Base-by-base conservation (phyloP, 345 rosid species). In the Erodium maritimum region DNA sequence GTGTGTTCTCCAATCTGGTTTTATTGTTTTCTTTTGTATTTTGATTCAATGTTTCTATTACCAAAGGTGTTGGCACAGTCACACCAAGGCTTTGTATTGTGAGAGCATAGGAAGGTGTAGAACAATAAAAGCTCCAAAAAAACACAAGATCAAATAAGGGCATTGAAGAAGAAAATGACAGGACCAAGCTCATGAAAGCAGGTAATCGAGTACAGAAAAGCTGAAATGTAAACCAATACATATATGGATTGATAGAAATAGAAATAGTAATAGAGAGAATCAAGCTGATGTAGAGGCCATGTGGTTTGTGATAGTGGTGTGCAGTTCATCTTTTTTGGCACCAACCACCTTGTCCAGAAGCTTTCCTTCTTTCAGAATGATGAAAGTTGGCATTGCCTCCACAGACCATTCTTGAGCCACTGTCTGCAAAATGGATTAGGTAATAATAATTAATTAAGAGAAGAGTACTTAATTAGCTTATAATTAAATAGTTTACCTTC, bases 331-430 rank as follows among this genome's bases (percentile, higher is more conserved):
- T 33, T 61, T 61, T 46, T 19, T 51, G 0, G 64, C 56, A 10
- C 64, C 64, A 6, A 61, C 57, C 48, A 61, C 64, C 64, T 61
- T 61, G 56, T 61, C 64, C 64, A 61, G 56, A 29, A 52, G 8
- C 64, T 52, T 61, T n/a, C 64, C 64, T 12, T 23, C 64, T 34
- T 52, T 61, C 46, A 61, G 48, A 0, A 61, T 23, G 21, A 61
- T 4, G 56, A 61, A 61, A 21, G 64, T 61, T 14, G 64, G 64
- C 64, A 61, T 61, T 18, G 64, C 64, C 50, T 61, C 64, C 56
- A 61, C 64, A 1, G 50, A 54, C 64, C 57, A 61, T 29, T 61
- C 64, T 52, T 61, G 57, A n/a, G 64, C 57, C 4, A 61, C 64
- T 20, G 53, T 21, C 64, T 61, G 25, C 25, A 25, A 29, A 23